phyloP scores from a whole-genome alignment of 495 filamentous ascomycete species.

The Podospora pseudopauciseta region DNA sequence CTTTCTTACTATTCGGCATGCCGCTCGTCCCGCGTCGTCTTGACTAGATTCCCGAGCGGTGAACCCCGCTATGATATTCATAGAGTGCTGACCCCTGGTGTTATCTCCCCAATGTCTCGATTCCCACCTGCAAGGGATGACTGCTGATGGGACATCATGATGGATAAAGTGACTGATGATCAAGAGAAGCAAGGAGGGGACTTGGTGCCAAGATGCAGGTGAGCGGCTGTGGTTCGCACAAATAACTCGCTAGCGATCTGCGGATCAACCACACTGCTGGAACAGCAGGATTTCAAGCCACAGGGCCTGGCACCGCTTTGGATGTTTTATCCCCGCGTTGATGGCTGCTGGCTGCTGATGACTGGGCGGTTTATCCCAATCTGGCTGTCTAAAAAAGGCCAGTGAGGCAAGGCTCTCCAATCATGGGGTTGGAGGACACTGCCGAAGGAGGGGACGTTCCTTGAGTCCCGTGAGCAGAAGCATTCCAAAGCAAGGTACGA shows the following conservation, averaged over 20 bases:
- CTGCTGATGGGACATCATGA: not conserved
- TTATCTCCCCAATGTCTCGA: not conserved
- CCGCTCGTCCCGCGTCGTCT: not conserved
- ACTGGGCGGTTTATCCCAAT: too few relatives aligned
- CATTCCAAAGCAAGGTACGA: not conserved
- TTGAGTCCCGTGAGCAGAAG: not conserved
- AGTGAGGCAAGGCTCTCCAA: not conserved
- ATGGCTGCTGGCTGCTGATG: not conserved
- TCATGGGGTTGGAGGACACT: not conserved
- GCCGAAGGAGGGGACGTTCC: not conserved
- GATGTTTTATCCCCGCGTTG: not conserved
- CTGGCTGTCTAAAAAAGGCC: too few relatives aligned
- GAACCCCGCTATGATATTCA: not conserved
- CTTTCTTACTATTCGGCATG: not conserved
- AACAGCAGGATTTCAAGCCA: slow-evolving; percentile 5
- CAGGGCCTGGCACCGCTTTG: not conserved
- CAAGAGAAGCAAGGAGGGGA: not conserved
- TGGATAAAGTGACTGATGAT: not conserved
- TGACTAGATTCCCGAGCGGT: not conserved
- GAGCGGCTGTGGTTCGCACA: slow-evolving; percentile 16
- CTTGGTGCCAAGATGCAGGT: slow-evolving; percentile 13
- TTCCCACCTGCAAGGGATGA: slow-evolving; percentile 1
- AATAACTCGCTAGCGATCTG: slow-evolving; percentile 17
- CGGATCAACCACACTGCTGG: slow-evolving; percentile 32
- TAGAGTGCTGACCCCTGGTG: not conserved